Percentiles rank a stretch among this genome's conserved stretches.
phyloP scores from a whole-genome alignment of 352 stramenopile species.

The Phytophthora chlamydospora region DNA sequence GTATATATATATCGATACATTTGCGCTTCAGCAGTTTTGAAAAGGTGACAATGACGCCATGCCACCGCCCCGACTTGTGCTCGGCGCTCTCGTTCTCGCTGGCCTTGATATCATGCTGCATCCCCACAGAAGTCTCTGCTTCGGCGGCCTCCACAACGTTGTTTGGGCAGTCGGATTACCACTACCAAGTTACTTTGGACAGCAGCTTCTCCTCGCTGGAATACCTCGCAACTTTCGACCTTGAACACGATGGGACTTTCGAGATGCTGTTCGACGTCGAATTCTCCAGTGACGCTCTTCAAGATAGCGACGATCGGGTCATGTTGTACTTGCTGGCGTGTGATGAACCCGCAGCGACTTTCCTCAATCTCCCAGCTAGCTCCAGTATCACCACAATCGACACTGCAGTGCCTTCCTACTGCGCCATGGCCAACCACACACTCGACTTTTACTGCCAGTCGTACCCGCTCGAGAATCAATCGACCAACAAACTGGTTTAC shows the following conservation, averaged over 20 bases:
- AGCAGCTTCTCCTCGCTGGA: conserved; percentile 20
- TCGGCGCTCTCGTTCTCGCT: background rate
- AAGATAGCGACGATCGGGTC: conserved; percentile 37
- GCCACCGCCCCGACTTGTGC: background rate
- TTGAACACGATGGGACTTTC: conserved; percentile 37
- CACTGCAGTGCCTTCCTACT: conserved; percentile 32
- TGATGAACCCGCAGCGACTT: conserved; percentile 28
- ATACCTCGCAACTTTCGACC: conserved; percentile 41
- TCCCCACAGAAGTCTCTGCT: background rate
- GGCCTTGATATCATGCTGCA: background rate
- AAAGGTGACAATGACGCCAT: conserved; percentile 6
- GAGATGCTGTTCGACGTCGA: conserved; percentile 33
- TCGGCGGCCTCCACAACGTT: conserved; percentile 15
- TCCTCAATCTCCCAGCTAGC: conserved; percentile 20
- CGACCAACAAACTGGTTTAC: conserved; percentile 38
- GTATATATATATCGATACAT: too few relatives aligned
- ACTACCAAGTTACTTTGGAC: conserved; percentile 24
- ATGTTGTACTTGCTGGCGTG: conserved; percentile 64
- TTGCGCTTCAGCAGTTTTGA: too few relatives aligned
- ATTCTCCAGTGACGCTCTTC: conserved; percentile 38
- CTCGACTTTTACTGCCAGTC: conserved; percentile 56
- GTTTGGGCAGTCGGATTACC: conserved; percentile 22
- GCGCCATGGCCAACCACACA: conserved; percentile 55
- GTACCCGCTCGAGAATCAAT: conserved; percentile 45
- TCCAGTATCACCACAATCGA: background rate